Evolutionary conservation across 371 early-diverging fungal genomes (phyloP), one percentile per base, ranked within the genome.

Genomic region (Blakeslea trispora): DNA sequence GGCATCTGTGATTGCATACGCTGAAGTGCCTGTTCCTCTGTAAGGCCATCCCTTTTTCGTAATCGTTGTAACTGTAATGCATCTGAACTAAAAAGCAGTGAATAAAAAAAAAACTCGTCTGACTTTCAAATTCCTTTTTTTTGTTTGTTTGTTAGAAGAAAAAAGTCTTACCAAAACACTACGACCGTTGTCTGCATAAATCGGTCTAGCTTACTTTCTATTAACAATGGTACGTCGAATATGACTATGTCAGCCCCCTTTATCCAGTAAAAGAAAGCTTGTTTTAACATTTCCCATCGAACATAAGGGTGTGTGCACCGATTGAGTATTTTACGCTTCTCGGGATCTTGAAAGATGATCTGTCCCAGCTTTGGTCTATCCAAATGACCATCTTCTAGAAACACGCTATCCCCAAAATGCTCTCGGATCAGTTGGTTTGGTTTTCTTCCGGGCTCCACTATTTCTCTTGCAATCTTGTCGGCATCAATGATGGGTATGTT

Each of bases 151-250:
- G n/a, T n/a, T n/a, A n/a, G n/a, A n/a, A n/a, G n/a, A n/a, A n/a
- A n/a, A n/a, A n/a, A n/a, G n/a, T n/a, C 71, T 57, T 77, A 89
- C 90, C 90, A 89, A 58, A 85, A 93, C 1, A 97, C 91, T 3
- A 97, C 95, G 11, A 91, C 79, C 5, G 83, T 86, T 0, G 74
- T 66, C 32, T 83, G 81, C 47, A 94, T 86, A 50, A 86, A 85
- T 42, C 77, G 68, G 66, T 92, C 81, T 57, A 96, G 63, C 9
- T 89, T 85, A 24, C 86, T 81, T 61, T 98, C 98, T 56, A 92
- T 86, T 55, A 98, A 75, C 45, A 98, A 72, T 15, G 98, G 97
- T 1, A 92, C 91, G 69, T 98, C 98, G 21, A 97, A 73, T 2
- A 98, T 80, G n/a, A 92, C 89, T 21, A 91, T 37, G 5, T 75